Base-by-base conservation (phyloP, 2,329 filamentous ascomycete genomes). In the Paradendryphiella salina region DNA sequence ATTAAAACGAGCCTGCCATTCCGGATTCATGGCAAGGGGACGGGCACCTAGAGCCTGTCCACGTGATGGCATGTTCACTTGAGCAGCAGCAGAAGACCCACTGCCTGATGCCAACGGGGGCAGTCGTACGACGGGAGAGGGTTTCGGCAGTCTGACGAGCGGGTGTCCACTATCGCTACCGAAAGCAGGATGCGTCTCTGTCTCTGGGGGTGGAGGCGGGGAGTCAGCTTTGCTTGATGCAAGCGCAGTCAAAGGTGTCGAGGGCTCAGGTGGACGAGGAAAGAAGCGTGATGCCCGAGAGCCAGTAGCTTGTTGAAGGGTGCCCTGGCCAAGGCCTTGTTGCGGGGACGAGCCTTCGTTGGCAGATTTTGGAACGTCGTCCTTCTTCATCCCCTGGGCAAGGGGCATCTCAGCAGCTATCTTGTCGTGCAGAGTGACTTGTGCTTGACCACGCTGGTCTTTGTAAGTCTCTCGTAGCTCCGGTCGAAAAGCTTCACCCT, bases 1-100 rank as follows among this genome's bases (percentile, higher is more conserved):
- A 71, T 96, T 91, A 71, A 96, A 91, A 64, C 85, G 85, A 63
- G 88, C 86, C 71, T 96, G 90, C 91, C 91, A 93, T 46, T 80
- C 80, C 74, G 78, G 42, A 32, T 66, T 65, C 53, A 67, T 78
- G 72, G 51, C 61, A 57, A 75, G 67, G 61, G 69, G 64, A 64
- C 72, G 68, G 4, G 75, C 66, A 23, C 72, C 70, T 43, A 73
- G 48, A 31, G 61, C 41, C 17, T 63, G 63, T 31, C 60, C 58
- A 23, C 69, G 64, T 29, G 63, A 49, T 23, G 71, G 73, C 72
- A 77, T 75, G 50, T 65, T 65, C 15, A 78, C 75, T 17, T 76
- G 72, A 32, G 69, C 67, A 28, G 66, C 63, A 39, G 71, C 56
- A 15, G 49, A 15, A 18, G 63, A 62, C 14, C 77, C 75, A 18